Percentiles rank a stretch among this genome's conserved stretches.
phyloP scores from a whole-genome alignment of 2,329 filamentous ascomycete genomes.

The Ophiocordyceps australis region DNA sequence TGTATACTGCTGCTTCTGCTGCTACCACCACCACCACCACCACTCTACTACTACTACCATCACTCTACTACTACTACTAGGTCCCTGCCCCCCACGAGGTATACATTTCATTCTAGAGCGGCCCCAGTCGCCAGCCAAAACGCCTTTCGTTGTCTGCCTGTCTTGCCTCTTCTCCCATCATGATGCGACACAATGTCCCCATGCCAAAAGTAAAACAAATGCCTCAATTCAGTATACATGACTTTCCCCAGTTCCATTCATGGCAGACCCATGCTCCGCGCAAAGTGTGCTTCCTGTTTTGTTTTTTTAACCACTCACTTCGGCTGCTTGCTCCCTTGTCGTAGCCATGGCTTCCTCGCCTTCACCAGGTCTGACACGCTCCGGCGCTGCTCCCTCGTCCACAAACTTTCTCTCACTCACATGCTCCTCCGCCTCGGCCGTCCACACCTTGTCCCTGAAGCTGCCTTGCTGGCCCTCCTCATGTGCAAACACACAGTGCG shows the following conservation, averaged over 20 bases:
- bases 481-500: slow-evolving; percentile 77
- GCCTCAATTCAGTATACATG: no score
- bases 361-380: slow-evolving; percentile 47
- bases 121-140: slow-evolving; percentile 3
- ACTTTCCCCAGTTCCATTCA: no score
- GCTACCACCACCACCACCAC: no score
- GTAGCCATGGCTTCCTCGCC: slow-evolving; percentile 16
- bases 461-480: slow-evolving; percentile 74
- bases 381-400: slow-evolving; percentile 47
- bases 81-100: no score
- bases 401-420: slow-evolving; percentile 84
- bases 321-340: slow-evolving; percentile 18
- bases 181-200: no score
- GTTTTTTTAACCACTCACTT: slow-evolving; percentile 13
- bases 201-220: no score
- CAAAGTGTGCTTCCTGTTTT: no score
- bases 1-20: no score
- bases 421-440: slow-evolving; percentile 44
- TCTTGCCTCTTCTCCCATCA: not conserved
- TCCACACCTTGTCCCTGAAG: slow-evolving; percentile 87
- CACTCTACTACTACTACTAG: no score
- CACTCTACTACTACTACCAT: no score
- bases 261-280: no score
- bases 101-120: no score
- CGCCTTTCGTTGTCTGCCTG: slow-evolving; percentile 1